phyloP scores from a whole-genome alignment of 371 early-diverging fungal species.

The Mycotypha africana region DNA sequence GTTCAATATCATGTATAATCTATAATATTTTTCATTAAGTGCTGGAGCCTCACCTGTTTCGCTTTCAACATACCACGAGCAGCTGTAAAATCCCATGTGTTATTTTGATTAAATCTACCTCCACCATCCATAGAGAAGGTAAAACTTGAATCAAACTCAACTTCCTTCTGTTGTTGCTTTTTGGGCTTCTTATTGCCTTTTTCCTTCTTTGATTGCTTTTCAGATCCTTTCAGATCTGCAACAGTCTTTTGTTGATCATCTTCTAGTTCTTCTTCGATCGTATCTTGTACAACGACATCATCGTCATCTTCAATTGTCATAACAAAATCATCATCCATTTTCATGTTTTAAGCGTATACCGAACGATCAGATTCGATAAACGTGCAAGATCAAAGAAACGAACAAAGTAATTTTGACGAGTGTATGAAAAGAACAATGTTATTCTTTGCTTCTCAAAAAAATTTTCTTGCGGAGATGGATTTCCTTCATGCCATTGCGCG shows the following conservation, averaged over 20 bases:
- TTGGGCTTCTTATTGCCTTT: slow-evolving; percentile 19
- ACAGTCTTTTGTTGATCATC: slow-evolving; percentile 17
- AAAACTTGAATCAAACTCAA: slow-evolving; percentile 62
- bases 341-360: slow-evolving; percentile 9
- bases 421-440: too few species aligned
- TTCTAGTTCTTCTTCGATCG: slow-evolving; percentile 22
- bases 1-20: too few species aligned
- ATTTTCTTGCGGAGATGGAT: too few species aligned
- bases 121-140: slow-evolving; percentile 74
- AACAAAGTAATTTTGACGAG: too few species aligned
- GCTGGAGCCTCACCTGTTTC: slow-evolving; percentile 42
- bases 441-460: too few species aligned
- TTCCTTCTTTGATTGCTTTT: slow-evolving; percentile 22
- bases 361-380: too few species aligned
- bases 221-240: slow-evolving; percentile 16
- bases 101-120: slow-evolving; percentile 42
- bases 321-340: slow-evolving; percentile 57
- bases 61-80: slow-evolving; percentile 72
- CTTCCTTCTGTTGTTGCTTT: slow-evolving; percentile 23
- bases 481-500: too few species aligned
- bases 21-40: too few species aligned
- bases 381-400: too few species aligned
- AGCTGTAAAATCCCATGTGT: slow-evolving; percentile 81
- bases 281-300: slow-evolving; percentile 45
- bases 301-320: slow-evolving; percentile 81